Evolutionary conservation across 208 protist species (phyloP).

Genomic region (Crithidia brevicula): DNA sequence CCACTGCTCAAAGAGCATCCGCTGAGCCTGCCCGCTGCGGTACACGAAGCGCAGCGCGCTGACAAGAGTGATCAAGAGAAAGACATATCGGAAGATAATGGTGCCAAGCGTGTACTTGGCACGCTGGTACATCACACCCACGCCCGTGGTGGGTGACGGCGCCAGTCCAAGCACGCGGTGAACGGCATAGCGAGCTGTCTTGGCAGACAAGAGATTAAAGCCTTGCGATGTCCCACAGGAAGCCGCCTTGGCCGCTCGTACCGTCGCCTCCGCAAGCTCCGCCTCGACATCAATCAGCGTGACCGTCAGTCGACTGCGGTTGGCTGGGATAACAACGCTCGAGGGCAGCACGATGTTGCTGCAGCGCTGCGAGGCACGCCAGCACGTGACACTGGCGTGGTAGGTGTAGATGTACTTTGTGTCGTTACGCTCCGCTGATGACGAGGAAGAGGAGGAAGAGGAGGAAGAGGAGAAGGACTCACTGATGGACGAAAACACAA

Average conservation of each 20-base stretch:
- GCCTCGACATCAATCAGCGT: constrained; percentile 62
- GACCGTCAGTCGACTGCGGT: constrained; percentile 49
- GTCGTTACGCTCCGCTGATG: background rate
- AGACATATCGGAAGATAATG: constrained; percentile 68
- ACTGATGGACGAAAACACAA: background rate
- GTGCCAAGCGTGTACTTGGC: constrained; percentile 64
- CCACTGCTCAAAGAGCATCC: constrained; percentile 63
- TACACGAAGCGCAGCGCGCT: constrained; percentile 60
- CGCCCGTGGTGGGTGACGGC: constrained; percentile 24
- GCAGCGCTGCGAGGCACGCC: constrained; percentile 43
- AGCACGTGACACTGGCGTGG: constrained; percentile 56
- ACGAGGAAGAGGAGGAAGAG: background rate
- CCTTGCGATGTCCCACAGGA: background rate
- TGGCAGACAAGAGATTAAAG: background rate
- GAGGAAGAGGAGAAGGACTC: constrained; percentile 6
- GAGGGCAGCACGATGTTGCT: constrained; percentile 64
- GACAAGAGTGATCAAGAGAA: constrained; percentile 50
- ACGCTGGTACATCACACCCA: constrained; percentile 76
- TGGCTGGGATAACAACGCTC: constrained; percentile 45
- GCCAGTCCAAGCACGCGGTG: too few species aligned
- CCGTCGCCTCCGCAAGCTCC: constrained; percentile 52
- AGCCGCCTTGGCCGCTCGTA: background rate
- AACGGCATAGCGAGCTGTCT: background rate
- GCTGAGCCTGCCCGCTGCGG: constrained; percentile 24
- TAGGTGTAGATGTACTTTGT: constrained; percentile 41